Percentiles rank a stretch among this genome's conserved stretches.
Conservation (phyloP, 1,284 basidiomycete genomes). For the Moniliella sp. region DNA sequence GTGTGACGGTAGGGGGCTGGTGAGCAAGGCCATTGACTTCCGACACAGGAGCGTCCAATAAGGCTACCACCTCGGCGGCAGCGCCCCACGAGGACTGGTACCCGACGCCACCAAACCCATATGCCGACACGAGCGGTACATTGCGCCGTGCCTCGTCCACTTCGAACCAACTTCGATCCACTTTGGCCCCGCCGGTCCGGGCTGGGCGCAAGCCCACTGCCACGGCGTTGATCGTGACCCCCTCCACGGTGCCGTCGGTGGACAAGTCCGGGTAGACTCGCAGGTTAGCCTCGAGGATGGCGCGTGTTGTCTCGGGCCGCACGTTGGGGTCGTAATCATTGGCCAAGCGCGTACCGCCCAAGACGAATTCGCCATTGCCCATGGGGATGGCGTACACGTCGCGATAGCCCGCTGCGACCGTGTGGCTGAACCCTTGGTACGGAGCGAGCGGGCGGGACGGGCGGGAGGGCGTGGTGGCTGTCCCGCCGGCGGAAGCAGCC, state of each 20-base stretch:
- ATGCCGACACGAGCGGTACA: neutral
- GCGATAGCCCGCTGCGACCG: constrained; percentile 6
- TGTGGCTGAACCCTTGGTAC: constrained; percentile 6
- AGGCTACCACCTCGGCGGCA: neutral
- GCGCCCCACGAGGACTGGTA: neutral
- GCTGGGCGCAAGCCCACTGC: constrained; percentile 3
- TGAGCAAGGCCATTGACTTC: no score
- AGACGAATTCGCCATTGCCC: constrained; percentile 15
- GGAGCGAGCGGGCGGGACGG: no score
- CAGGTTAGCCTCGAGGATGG: constrained; percentile 11
- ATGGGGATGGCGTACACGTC: constrained; percentile 20
- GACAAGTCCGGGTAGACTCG: constrained; percentile 7
- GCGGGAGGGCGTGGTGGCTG: constrained; percentile 5
- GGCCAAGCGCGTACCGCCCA: constrained; percentile 17
- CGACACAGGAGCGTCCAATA: no score
- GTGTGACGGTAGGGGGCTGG: no score
- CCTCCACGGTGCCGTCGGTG: constrained; percentile 1
- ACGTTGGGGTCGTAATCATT: constrained; percentile 7
- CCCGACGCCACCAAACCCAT: neutral
- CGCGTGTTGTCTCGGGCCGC: constrained; percentile 9
- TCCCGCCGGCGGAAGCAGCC: constrained; percentile 1
- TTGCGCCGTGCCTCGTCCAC: neutral
- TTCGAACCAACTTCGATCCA: constrained; percentile 1
- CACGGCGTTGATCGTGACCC: constrained; percentile 2
- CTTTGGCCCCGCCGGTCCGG: constrained; percentile 1